Evolutionary conservation across 148 eudicot species (phyloP), one percentile per base, ranked within the genome.

Genomic region (Euryodendron excelsum): DNA sequence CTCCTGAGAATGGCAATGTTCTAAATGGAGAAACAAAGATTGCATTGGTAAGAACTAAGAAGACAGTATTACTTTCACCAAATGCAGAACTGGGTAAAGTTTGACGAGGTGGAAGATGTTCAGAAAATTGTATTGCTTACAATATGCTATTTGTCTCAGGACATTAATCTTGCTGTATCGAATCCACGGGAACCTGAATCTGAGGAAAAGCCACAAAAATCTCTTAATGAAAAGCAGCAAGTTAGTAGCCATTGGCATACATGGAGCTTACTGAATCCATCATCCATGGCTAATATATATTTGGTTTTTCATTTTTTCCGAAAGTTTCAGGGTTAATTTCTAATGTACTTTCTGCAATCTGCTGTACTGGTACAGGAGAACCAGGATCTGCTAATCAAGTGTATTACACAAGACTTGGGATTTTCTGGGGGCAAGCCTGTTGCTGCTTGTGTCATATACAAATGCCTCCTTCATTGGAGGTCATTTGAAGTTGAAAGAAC

Each of bases 401-500:
- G 97, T 76, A 92, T 96, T 82, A 74, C 97, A 10, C 92, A 93
- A 84, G 93, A 96, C 83, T 85, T 96, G 85, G 98, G 98, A 70
- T 96, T 86, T 85, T 89, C 98, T 45, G 87, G 91, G 71, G 99
- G 97, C 76, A 96, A 91, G 82, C 97, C 99, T 45, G 80, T 92
- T 74, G 97, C 99, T 76, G 99, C 99, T 72, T 88, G 91, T 81
- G 79, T 96, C 65, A 93, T 96, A 56, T 96, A 96, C 85, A 96
- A 91, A 84, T 90, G 93, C 84, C 99, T 96, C 80, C 95, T 91
- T 75, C 99, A 96, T 79, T 96, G 99, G 99, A 90, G 91, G 84
- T 93, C 99, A 76, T 93, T 96, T 85, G 99, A 96, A 84, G 99
- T 93, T 76, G 99, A 96, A 79, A 89, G 92, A 77, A 96, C 99